phyloP scores from a whole-genome alignment of 306 rosid genomes.

The Fragaria iinumae region DNA sequence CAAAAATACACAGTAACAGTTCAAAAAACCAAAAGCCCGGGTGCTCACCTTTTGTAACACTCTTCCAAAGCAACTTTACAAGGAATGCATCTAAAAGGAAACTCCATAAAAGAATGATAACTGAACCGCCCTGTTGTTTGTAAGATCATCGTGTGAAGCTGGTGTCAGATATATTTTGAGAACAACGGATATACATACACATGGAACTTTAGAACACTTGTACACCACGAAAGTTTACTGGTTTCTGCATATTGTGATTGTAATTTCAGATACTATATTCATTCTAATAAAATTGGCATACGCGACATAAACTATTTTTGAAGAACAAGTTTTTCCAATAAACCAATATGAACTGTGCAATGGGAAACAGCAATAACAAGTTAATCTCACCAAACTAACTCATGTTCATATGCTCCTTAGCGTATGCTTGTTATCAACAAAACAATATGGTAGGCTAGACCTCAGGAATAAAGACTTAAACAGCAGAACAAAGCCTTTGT shows the following conservation, averaged over 20 bases:
- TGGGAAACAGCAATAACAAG: background rate
- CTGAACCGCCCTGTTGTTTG: slow-evolving; percentile 51
- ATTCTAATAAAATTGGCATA: background rate
- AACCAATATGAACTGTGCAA: background rate
- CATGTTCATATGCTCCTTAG: background rate
- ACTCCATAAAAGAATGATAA: slow-evolving; percentile 51
- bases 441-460: background rate
- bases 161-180: background rate
- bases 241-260: background rate
- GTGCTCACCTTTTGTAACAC: slow-evolving; percentile 67
- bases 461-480: background rate
- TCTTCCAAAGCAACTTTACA: slow-evolving; percentile 57
- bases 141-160: slow-evolving; percentile 8
- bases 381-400: background rate
- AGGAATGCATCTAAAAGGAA: slow-evolving; percentile 50
- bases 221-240: background rate
- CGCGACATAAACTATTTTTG: background rate
- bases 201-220: background rate
- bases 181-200: background rate
- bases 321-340: background rate
- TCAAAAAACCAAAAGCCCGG: slow-evolving; percentile 22
- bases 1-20: slow-evolving; percentile 4
- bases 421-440: background rate
- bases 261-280: background rate
- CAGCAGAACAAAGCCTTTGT: background rate